phyloP scores from a whole-genome alignment of 257 asterid species.

The Solanum raphanifolium region DNA sequence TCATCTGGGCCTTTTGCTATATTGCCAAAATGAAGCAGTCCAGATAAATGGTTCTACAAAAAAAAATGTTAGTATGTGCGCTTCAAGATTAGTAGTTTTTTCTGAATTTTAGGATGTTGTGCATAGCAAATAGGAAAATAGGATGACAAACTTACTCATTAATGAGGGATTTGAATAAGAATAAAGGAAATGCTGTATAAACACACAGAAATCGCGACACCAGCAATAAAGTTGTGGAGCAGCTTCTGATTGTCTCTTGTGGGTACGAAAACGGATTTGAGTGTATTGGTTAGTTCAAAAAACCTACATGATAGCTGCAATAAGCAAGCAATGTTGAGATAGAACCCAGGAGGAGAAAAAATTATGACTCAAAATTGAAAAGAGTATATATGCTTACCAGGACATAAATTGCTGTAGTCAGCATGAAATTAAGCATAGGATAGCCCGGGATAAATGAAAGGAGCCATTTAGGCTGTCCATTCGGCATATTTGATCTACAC shows the following conservation, averaged over 20 bases:
- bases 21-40: not conserved
- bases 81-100: not conserved
- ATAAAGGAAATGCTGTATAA: slow-evolving; percentile 52
- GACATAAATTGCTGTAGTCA: slow-evolving; percentile 69
- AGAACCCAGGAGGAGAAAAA: not conserved
- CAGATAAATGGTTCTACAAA: not conserved
- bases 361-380: not conserved
- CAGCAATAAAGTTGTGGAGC: slow-evolving; percentile 57
- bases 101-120: not conserved
- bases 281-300: slow-evolving; percentile 85
- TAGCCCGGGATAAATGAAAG: slow-evolving; percentile 82
- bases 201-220: slow-evolving; percentile 36
- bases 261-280: slow-evolving; percentile 74
- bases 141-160: slow-evolving; percentile 29
- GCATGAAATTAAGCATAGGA: slow-evolving; percentile 96
- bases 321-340: not conserved
- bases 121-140: not conserved
- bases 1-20: not conserved
- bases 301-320: slow-evolving; percentile 72
- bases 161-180: slow-evolving; percentile 64
- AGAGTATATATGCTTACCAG: slow-evolving; percentile 39
- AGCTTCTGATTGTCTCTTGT: slow-evolving; percentile 60
- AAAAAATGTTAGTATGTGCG: not conserved
- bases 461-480: slow-evolving; percentile 99
- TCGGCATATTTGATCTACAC: slow-evolving; percentile 72